Base-by-base conservation (phyloP, 441 rosid genomes). In the Iberis amara region DNA sequence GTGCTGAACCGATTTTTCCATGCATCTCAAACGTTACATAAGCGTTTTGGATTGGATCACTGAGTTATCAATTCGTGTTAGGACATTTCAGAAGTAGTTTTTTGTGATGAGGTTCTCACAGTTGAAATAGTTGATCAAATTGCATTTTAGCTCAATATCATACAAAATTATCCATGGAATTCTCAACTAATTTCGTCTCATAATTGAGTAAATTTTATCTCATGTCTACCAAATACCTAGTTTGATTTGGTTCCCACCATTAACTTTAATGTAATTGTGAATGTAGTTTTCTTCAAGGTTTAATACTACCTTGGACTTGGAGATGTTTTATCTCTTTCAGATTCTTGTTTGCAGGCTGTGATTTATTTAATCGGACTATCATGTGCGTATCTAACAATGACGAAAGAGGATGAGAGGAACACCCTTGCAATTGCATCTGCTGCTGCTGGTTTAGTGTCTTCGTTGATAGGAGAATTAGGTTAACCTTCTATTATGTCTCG, bases 381-480 rank as follows among this genome's bases (percentile, higher is more conserved):
- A 4, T 69, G 40, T 60, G 57, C 73, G 36, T 59, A 57, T 65
- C 28, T 71, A 10, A 65, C 81, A 57, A 59, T 52, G 15, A 51
- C 64, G 18, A 76, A 70, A 56, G 74, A 63, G 44, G 65, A 57
- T 14, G 66, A 33, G 44, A 60, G 13, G 9, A 60, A 66, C 55
- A 55, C 28, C 0, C 65, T 80, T 64, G 67, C 83, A 11, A 44
- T 76, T 60, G 68, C 76, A 6, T 71, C 82, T 46, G 60, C 73
- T 52, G 72, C 59, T 23, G 13, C 54, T 43, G 82, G 85, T 1
- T 67, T 80, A 4, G 21, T 77, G 39, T 73, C 80, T 50, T 65
- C 88, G 52, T 30, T 79, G 2, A 52, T 74, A 8, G 94, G 89
- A 70, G 95, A 84, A 59, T 66, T 82, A 49, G 97, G 95, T 89